Conservation (phyloP, 192 early-diverging fungal genomes). For the Coemansia sp. region DNA sequence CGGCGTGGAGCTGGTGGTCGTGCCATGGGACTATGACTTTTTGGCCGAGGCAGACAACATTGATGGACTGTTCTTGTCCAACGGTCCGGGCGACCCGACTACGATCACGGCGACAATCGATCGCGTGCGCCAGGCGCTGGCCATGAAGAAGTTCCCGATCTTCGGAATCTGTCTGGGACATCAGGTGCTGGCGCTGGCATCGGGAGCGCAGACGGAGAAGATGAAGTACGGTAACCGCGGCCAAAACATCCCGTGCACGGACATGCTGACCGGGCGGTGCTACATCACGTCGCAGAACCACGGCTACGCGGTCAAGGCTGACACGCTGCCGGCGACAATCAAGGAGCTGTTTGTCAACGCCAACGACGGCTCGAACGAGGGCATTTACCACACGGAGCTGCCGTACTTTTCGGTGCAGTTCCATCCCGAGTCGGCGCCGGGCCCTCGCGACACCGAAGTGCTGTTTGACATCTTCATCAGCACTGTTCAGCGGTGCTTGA, state of each 20-base stretch:
- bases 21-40: constrained; percentile 98
- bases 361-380: constrained; percentile 99
- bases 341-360: constrained; percentile 96
- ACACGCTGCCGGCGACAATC: constrained; percentile 61
- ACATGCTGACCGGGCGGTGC: constrained; percentile 92
- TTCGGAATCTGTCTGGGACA: constrained; percentile 99
- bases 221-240: constrained; percentile 99
- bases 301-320: constrained; percentile 91
- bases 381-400: constrained; percentile 84
- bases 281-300: constrained; percentile 99
- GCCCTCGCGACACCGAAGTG: constrained; percentile 96
- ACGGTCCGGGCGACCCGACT: constrained; percentile 97
- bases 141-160: constrained; percentile 77
- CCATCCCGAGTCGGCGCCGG: constrained; percentile 96
- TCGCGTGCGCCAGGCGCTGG: constrained; percentile 66
- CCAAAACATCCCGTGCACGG: constrained; percentile 98
- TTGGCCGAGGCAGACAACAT: constrained; percentile 56
- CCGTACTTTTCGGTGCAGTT: constrained; percentile 99
- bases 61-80: constrained; percentile 91
- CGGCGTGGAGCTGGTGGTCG: constrained; percentile 89
- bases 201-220: constrained; percentile 90
- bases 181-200: constrained; percentile 90
- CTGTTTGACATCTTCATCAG: constrained; percentile 95
- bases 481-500: constrained; percentile 66
- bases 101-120: constrained; percentile 76